Base-by-base conservation (phyloP, 192 early-diverging fungal genomes). In the Gaertneriomyces sp. region DNA sequence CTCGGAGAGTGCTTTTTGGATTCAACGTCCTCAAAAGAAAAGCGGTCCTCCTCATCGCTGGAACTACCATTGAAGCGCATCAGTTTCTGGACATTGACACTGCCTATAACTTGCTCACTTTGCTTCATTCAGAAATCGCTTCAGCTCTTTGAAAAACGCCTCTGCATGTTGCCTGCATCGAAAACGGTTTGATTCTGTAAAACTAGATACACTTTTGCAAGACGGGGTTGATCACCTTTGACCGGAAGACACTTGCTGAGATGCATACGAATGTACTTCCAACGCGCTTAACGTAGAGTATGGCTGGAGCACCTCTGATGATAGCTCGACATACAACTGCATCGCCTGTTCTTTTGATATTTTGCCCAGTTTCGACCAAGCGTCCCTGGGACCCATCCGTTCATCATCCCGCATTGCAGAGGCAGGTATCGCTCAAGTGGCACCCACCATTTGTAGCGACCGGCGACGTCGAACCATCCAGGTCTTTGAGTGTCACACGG, bases 31-130 rank as follows among this genome's bases (percentile, higher is more conserved):
- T 56, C 54, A 39, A 56, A 56, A 39, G 54, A 56, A 39, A 56
- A 56, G 16, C 54, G 54, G 54, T 56, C 54, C 33, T 56, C 54
- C 14, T 56, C 54, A 39, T 56, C 54, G 33, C 54, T 56, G 33
- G 17, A 56, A 14, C 54, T 51, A 20, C 49, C n/a, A 17, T 51
- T 51, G n/a, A n/a, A 5, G n/a, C n/a, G 25, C 25, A 33, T 33
- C 25, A 33, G n/a, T 51, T 17, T n/a, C 4, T n/a, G 20, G 20
- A 3, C n/a, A 5, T 3, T 17, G 3, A 20, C 20, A n/a, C 49
- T 17, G 20, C 4, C 20, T 6, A 51, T 51, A n/a, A 17, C 4
- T 20, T n/a, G 6, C 49, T 51, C 20, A 51, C 49, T 20, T 56
- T 33, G 38, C 39, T 38, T 56, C 54, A 12, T 38, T 16, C 19